phyloP scores from a whole-genome alignment of 176 grass and related monocot genomes.

The sorghum (Sorghum bicolor) region Sorghum_bicolor_NCBIv3 NC_012872.2:62899001-62899500 shows the following conservation, averaged over 20 bases:
- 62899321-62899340: constrained; percentile 16
- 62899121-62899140: neutral
- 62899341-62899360: constrained; percentile 8
- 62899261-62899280: neutral
- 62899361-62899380: constrained; percentile 44
- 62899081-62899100: neutral
- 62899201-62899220: neutral
- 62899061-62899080: neutral
- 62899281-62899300: neutral
- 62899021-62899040: neutral
- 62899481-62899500: neutral
- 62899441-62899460: constrained; percentile 37
- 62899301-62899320: constrained; percentile 21
- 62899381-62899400: neutral
- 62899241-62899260: neutral
- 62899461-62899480: constrained; percentile 13
- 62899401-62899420: constrained; percentile 14
- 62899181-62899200: neutral
- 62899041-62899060: neutral
- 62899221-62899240: neutral
- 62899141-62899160: neutral
- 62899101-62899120: neutral
- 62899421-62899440: constrained; percentile 38
- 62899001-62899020: neutral
- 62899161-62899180: neutral